phyloP scores from a whole-genome alignment of 2,329 filamentous ascomycete genomes.

The Pyrenochaeta sp. region DNA sequence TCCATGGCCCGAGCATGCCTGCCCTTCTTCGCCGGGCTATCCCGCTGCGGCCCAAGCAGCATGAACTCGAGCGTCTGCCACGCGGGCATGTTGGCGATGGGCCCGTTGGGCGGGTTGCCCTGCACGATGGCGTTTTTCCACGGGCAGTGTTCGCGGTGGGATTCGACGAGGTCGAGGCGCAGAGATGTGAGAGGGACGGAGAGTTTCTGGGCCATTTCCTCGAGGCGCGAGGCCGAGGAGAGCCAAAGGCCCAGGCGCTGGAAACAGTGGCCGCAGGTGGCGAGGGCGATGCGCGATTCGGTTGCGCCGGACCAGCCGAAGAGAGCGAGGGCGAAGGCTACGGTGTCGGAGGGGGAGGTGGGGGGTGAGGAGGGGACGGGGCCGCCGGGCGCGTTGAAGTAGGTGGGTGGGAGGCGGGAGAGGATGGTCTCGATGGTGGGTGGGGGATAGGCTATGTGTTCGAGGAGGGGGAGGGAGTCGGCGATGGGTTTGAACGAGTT shows the following conservation, averaged over 20 bases:
- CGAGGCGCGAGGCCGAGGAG: slow-evolving; percentile 60
- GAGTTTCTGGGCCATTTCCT: slow-evolving; percentile 44
- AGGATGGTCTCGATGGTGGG: slow-evolving; percentile 32
- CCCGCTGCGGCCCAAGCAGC: slow-evolving; percentile 30
- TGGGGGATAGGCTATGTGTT: slow-evolving; percentile 45
- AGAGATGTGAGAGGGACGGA: slow-evolving; percentile 37
- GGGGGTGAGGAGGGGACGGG: slow-evolving; percentile 20
- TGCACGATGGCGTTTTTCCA: slow-evolving; percentile 49
- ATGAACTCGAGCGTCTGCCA: slow-evolving; percentile 48
- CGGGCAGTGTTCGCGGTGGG: slow-evolving; percentile 51
- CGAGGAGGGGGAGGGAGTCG: slow-evolving; percentile 39
- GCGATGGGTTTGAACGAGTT: slow-evolving; percentile 46
- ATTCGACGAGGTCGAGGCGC: slow-evolving; percentile 46
- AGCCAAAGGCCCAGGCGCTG: slow-evolving; percentile 92
- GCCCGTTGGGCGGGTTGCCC: slow-evolving; percentile 37
- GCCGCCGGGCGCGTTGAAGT: slow-evolving; percentile 30
- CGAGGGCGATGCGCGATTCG: slow-evolving; percentile 72
- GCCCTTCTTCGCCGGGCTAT: slow-evolving; percentile 5
- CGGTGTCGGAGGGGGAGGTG: slow-evolving; percentile 25
- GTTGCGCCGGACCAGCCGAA: slow-evolving; percentile 62
- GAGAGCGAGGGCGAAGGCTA: slow-evolving; percentile 48
- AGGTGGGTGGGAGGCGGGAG: slow-evolving; percentile 26
- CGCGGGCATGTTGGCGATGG: slow-evolving; percentile 41
- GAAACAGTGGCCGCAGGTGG: slow-evolving; percentile 85
- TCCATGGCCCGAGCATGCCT: slow-evolving; percentile 21